Percentiles rank a stretch among this genome's conserved stretches.
Conservation (phyloP, 2,329 filamentous ascomycete species). For the Neonectria faginata region DNA sequence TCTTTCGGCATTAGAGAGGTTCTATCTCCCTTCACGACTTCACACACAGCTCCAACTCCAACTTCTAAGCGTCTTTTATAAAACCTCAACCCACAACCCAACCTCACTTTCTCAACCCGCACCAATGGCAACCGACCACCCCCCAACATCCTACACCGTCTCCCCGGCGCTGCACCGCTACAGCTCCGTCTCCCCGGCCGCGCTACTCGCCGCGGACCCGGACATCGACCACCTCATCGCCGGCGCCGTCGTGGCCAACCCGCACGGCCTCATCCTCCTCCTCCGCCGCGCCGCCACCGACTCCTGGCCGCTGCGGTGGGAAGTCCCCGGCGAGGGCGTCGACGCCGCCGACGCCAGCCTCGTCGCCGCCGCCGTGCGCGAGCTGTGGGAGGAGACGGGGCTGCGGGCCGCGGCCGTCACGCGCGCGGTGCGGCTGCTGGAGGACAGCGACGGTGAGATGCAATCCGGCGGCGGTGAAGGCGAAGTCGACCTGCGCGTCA, state of each 20-base stretch:
- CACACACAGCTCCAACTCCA: background rate
- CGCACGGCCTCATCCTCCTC: slow-evolving; percentile 37
- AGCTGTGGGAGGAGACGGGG: slow-evolving; percentile 61
- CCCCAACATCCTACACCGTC: slow-evolving; percentile 31
- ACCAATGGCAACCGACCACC: slow-evolving; percentile 2
- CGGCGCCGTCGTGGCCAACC: slow-evolving; percentile 41
- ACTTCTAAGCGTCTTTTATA: background rate
- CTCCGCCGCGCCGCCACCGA: slow-evolving; percentile 44
- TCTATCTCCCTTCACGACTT: background rate
- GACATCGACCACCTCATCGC: slow-evolving; percentile 42
- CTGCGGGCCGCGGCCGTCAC: slow-evolving; percentile 48
- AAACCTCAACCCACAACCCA: background rate
- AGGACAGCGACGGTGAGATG: background rate
- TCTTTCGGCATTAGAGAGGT: background rate
- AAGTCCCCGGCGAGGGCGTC: slow-evolving; percentile 43
- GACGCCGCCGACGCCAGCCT: slow-evolving; percentile 37
- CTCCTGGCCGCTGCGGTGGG: slow-evolving; percentile 45
- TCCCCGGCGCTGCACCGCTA: slow-evolving; percentile 34
- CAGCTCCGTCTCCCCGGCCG: slow-evolving; percentile 25
- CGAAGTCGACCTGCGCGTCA: slow-evolving; percentile 39
- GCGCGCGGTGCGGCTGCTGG: slow-evolving; percentile 34
- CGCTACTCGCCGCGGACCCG: slow-evolving; percentile 36
- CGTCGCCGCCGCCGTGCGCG: slow-evolving; percentile 51
- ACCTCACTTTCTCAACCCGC: background rate
- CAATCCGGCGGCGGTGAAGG: background rate